A percentile compares a stretch with the other conserved stretches of the same genome.
Evolutionary conservation across 2,329 filamentous ascomycete species (phyloP).

Genomic region (Ophiocordyceps camponoti-floridani): DNA sequence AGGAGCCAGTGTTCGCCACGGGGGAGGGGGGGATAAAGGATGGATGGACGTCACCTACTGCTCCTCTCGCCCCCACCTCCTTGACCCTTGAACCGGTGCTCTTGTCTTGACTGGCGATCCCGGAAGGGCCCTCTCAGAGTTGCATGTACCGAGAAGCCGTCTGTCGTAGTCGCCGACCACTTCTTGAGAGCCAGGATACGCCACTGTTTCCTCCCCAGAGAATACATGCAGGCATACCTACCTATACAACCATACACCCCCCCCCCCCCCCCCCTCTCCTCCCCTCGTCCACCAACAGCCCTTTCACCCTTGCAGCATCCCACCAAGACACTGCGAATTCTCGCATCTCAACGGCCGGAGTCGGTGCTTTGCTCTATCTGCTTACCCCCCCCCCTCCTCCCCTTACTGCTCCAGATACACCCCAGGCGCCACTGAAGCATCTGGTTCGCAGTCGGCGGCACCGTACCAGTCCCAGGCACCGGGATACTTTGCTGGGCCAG

Average conservation of each 20-base stretch:
- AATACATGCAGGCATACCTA: neutral
- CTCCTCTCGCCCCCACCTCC: neutral
- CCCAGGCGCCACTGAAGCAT: conserved; percentile 3
- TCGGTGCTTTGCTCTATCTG: conserved; percentile 1
- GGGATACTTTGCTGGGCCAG: neutral
- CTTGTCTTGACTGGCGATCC: conserved; percentile 1
- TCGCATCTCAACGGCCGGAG: conserved; percentile 6
- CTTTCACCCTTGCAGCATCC: conserved; percentile 4
- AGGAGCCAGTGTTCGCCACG: neutral
- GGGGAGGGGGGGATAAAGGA: neutral
- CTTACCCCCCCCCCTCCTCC: neutral
- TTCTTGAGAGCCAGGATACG: neutral
- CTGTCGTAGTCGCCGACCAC: conserved; percentile 1
- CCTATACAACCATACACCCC: neutral
- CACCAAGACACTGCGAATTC: conserved; percentile 5
- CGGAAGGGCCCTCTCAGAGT: neutral
- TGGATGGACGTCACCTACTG: neutral
- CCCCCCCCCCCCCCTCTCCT: neutral
- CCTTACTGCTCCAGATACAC: conserved; percentile 4
- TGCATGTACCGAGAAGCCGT: conserved; percentile 1
- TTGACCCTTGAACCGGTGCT: neutral
- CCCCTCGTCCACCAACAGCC: neutral
- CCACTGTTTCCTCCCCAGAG: conserved; percentile 3
- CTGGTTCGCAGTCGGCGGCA: neutral
- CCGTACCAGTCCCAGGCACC: neutral